These are phyloP conservation scores for Prunus padus DNA, from an alignment of 306 rosid species.

Conservation along the genomic window DNA sequence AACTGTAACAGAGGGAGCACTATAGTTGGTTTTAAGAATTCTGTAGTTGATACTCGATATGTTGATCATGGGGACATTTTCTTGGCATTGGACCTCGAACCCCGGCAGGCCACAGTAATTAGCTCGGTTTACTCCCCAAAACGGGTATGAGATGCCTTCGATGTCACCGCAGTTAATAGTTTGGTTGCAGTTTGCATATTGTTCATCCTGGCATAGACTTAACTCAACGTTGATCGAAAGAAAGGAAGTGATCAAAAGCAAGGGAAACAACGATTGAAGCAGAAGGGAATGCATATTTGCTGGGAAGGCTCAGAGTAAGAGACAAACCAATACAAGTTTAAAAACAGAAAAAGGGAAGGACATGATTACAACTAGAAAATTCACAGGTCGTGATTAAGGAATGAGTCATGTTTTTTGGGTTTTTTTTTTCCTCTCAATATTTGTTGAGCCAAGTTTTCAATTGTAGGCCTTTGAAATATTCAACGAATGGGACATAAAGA, in stretches of 20 bases:
- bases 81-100: not conserved
- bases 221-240: not conserved
- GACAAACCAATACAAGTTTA: no score
- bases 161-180: not conserved
- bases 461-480: no score
- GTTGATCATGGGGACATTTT: not conserved
- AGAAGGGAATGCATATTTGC: not conserved
- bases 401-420: no score
- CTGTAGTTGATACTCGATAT: not conserved
- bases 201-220: not conserved
- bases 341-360: no score
- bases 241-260: not conserved
- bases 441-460: no score
- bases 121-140: constrained; percentile 22
- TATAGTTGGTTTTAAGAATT: not conserved
- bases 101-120: constrained; percentile 18
- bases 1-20: not conserved
- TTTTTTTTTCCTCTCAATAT: no score
- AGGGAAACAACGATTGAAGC: not conserved
- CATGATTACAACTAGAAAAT: no score
- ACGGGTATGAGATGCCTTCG: constrained; percentile 12
- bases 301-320: no score
- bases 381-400: no score
- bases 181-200: not conserved
- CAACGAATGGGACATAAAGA: no score